phyloP scores from a whole-genome alignment of 768 basidiomycete species.

The Naematelia aurantialba region DNA sequence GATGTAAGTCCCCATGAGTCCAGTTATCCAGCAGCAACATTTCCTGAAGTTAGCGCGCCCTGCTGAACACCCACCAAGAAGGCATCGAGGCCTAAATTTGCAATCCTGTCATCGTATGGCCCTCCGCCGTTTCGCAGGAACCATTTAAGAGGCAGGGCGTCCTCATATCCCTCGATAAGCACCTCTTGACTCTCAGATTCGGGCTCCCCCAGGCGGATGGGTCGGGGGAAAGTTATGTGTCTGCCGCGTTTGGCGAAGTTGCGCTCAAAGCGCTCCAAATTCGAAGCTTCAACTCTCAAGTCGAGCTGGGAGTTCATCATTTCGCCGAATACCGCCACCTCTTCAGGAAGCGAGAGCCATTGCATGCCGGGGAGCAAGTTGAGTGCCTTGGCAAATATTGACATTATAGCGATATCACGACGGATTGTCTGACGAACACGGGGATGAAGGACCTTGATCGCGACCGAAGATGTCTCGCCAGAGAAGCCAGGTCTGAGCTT shows the following conservation, averaged over 20 bases:
- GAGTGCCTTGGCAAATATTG: slow-evolving; percentile 76
- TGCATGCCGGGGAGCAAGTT: slow-evolving; percentile 84
- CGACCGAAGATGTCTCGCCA: slow-evolving; percentile 70
- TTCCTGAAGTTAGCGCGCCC: slow-evolving; percentile 58
- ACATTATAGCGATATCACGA: slow-evolving; percentile 92
- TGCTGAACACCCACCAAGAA: slow-evolving; percentile 65
- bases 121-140: slow-evolving; percentile 90
- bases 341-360: slow-evolving; percentile 93
- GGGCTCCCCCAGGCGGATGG: slow-evolving; percentile 64
- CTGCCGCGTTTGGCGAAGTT: slow-evolving; percentile 74
- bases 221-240: slow-evolving; percentile 84
- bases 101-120: slow-evolving; percentile 80
- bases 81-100: slow-evolving; percentile 88
- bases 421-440: slow-evolving; percentile 72
- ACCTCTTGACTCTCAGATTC: slow-evolving; percentile 57
- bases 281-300: slow-evolving; percentile 81
- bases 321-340: slow-evolving; percentile 85
- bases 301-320: slow-evolving; percentile 98
- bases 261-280: slow-evolving; percentile 74
- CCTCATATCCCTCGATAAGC: slow-evolving; percentile 87
- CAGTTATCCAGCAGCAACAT: slow-evolving; percentile 98
- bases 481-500: slow-evolving; percentile 60
- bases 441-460: slow-evolving; percentile 94
- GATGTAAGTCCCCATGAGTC: slow-evolving; percentile 64
- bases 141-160: slow-evolving; percentile 80